Conservation (phyloP, 176 grass and related monocot genomes). For the Triticum turgidum region DNA sequence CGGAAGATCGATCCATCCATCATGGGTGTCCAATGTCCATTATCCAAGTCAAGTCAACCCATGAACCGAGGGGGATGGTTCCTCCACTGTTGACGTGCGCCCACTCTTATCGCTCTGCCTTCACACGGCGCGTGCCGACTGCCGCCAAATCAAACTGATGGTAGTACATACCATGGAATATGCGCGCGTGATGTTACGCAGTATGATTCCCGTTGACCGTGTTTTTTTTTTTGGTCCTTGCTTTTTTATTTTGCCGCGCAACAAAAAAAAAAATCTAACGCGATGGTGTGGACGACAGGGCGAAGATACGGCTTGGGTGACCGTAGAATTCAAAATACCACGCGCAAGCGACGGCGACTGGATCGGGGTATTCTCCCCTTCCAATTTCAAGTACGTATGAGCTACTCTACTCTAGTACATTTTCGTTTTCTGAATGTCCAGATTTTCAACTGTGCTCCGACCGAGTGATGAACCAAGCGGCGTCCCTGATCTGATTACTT, state of each 20-base stretch:
- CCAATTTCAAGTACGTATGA: constrained; percentile 66
- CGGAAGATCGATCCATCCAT: too few relatives aligned
- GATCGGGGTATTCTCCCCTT: constrained; percentile 90
- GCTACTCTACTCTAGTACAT: not conserved
- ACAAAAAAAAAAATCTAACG: not conserved
- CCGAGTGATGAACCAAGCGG: too few relatives aligned
- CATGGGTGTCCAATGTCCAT: too few relatives aligned
- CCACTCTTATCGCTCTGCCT: too few relatives aligned
- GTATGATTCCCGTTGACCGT: too few relatives aligned
- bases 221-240: not conserved
- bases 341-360: constrained; percentile 52
- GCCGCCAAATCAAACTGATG: too few relatives aligned
- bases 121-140: too few relatives aligned
- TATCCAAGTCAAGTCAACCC: too few relatives aligned
- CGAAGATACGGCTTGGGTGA: constrained; percentile 71
- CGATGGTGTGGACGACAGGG: constrained; percentile 38
- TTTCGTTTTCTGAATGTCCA: not conserved
- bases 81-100: too few relatives aligned
- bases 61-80: too few relatives aligned
- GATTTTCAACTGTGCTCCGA: not conserved
- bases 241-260: not conserved
- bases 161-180: too few relatives aligned
- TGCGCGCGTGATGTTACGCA: too few relatives aligned
- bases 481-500: not conserved
- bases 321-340: constrained; percentile 40